Evolutionary conservation across 164 flowering plant species (phyloP).

Genomic region (Vitis rupestris): DNA sequence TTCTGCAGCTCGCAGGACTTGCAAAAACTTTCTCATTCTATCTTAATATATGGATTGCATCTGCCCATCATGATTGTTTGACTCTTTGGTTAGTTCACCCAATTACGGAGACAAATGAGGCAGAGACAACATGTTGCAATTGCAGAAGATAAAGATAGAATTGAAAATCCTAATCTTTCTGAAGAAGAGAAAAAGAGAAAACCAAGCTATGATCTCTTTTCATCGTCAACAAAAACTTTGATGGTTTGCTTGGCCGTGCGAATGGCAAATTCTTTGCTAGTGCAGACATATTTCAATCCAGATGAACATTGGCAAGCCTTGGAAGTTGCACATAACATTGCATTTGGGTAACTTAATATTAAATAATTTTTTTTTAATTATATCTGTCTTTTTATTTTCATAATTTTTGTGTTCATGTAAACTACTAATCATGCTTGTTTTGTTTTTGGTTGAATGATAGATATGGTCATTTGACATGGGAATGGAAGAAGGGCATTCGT

Average conservation of each 20-base stretch:
- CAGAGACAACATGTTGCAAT: no score
- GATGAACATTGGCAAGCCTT: slow-evolving; percentile 99
- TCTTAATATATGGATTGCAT: no score
- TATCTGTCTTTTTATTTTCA: not conserved
- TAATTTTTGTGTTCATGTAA: no score
- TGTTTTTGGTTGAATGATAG: slow-evolving; percentile 29
- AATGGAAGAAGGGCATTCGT: slow-evolving; percentile 88
- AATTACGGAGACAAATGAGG: no score
- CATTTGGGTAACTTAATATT: slow-evolving; percentile 60
- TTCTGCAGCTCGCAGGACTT: no score
- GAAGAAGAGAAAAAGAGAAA: no score
- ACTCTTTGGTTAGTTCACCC: no score
- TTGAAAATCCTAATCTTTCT: no score
- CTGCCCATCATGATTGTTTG: no score
- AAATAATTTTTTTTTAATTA: slow-evolving; percentile 3
- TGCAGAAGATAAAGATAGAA: no score
- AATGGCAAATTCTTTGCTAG: slow-evolving; percentile 56
- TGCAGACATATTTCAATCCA: slow-evolving; percentile 93
- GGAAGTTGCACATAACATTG: slow-evolving; percentile 81
- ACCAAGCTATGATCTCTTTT: slow-evolving; percentile 4
- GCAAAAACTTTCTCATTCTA: no score
- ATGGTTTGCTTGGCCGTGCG: slow-evolving; percentile 56
- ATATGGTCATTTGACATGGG: slow-evolving; percentile 98
- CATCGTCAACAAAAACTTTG: slow-evolving; percentile 42
- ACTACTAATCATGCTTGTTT: not conserved